Conservation (phyloP, 2,329 filamentous ascomycete species). For the Sporothrix protearum region DNA sequence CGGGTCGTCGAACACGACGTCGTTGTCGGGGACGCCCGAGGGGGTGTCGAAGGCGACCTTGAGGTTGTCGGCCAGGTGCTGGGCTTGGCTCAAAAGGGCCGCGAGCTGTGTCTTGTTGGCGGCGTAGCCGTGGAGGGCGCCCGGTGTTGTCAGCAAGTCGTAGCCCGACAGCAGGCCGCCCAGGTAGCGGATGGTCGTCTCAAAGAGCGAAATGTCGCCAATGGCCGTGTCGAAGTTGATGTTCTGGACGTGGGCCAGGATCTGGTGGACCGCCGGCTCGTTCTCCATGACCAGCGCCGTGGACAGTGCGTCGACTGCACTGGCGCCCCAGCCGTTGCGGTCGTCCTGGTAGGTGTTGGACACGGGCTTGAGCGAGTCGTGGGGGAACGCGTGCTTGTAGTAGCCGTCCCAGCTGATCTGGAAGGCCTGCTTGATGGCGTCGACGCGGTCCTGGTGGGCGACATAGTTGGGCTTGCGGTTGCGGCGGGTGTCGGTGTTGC, state of each 20-base stretch:
- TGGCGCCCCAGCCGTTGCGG: conserved; percentile 80
- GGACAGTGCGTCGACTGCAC: conserved; percentile 73
- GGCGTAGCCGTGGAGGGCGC: conserved; percentile 52
- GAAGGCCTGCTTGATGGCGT: conserved; percentile 66
- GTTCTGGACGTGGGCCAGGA: conserved; percentile 65
- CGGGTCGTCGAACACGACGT: conserved; percentile 56
- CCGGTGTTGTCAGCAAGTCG: conserved; percentile 60
- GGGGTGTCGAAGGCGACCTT: conserved; percentile 75
- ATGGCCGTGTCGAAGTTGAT: conserved; percentile 67
- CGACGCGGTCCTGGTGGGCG: conserved; percentile 45
- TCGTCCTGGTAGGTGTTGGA: conserved; percentile 64
- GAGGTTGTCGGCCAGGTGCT: conserved; percentile 66
- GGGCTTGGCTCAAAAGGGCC: conserved; percentile 62
- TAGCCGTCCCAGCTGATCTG: conserved; percentile 70
- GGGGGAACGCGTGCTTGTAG: conserved; percentile 68
- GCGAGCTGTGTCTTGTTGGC: conserved; percentile 47
- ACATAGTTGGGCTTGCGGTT: conserved; percentile 28
- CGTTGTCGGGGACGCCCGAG: conserved; percentile 70
- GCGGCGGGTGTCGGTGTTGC: conserved; percentile 20
- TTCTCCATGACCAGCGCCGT: conserved; percentile 77
- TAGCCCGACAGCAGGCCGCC: conserved; percentile 75
- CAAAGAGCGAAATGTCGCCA: conserved; percentile 70
- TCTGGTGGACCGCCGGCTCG: conserved; percentile 62
- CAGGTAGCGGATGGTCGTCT: conserved; percentile 86
- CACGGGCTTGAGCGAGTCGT: conserved; percentile 70